Conservation (phyloP, 2,329 filamentous ascomycete species). For the Microdochium bolleyi region DNA sequence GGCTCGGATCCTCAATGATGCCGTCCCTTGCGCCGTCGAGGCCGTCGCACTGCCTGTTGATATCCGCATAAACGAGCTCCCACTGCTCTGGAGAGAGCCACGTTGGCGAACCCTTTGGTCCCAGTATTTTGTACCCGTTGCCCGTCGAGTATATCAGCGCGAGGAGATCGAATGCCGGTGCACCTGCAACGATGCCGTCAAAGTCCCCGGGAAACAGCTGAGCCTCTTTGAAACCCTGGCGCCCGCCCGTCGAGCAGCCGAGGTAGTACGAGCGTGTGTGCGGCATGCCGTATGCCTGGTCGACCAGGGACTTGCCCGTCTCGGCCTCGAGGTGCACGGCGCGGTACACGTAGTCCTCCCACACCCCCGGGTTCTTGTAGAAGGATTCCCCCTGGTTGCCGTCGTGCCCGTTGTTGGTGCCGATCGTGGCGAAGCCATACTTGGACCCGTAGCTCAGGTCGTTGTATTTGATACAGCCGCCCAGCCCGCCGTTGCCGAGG, state of each 20-base stretch:
- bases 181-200: slow-evolving; percentile 40
- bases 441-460: slow-evolving; percentile 7
- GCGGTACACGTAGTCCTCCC: not conserved
- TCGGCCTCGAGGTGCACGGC: not conserved
- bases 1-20: slow-evolving; percentile 27
- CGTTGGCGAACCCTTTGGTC: slow-evolving; percentile 11
- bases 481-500: slow-evolving; percentile 22
- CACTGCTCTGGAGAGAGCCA: slow-evolving; percentile 13
- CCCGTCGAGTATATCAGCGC: slow-evolving; percentile 15
- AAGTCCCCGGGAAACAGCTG: slow-evolving; percentile 31
- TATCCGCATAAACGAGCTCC: slow-evolving; percentile 22
- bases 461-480: slow-evolving; percentile 21
- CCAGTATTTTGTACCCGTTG: not conserved
- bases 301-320: not conserved
- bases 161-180: slow-evolving; percentile 18
- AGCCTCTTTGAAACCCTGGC: slow-evolving; percentile 41
- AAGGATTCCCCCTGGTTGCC: slow-evolving; percentile 15
- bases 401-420: slow-evolving; percentile 8
- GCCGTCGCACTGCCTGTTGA: slow-evolving; percentile 29
- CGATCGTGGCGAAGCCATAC: not conserved
- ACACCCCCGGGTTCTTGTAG: not conserved
- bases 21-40: slow-evolving; percentile 30
- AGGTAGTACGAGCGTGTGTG: slow-evolving; percentile 37
- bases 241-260: slow-evolving; percentile 45
- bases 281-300: not conserved